Evolutionary conservation across 495 filamentous ascomycete genomes (phyloP), one percentile per base, ranked within the genome.

Genomic region (Xylaria bambusicola): DNA sequence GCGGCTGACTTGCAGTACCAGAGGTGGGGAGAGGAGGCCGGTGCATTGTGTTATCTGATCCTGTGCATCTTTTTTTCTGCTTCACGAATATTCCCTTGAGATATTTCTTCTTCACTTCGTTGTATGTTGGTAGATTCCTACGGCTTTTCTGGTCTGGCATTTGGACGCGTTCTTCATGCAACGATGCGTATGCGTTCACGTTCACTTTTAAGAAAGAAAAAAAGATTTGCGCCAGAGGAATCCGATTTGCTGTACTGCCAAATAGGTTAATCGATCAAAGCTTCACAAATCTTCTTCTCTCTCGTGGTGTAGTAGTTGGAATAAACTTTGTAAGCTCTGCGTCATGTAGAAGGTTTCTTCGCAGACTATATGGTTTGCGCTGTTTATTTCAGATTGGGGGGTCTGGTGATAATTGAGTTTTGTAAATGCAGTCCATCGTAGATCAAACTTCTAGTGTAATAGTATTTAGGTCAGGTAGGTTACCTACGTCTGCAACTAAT

Each of bases 21-120:
- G 24, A 42, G 41, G 49, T 40, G 55, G 21, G 9, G 31, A 40
- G 44, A 13, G 31, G 55, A 29, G 18, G n/a, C 15, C 49, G 20
- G 45, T 40, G 45, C 55, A 49, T 49, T 46, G 44, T 49, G 55
- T 49, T 48, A 48, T 57, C 36, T 57, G 33, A 31, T 57, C 33
- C 33, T 21, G 6, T 8, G 26, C 1, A 23, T 38, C 40, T 48
- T 41, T 41, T 31, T 33, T 33, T 33, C 29, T 10, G 5, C 6
- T 56, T 57, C 45, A 56, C 41, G 52, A 46, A 35, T 49, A 8
- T 40, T 48, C 31, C 42, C 33, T 48, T 38, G 44, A n/a, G 45
- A 17, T 40, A 33, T 18, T n/a, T 49, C 35, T 48, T 57, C 44
- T 49, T 57, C 55, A 24, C 44, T 57, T 49, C 45, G 33, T 56